Base-by-base conservation (phyloP, 257 asterid genomes). In the Gentiana dahurica region DNA sequence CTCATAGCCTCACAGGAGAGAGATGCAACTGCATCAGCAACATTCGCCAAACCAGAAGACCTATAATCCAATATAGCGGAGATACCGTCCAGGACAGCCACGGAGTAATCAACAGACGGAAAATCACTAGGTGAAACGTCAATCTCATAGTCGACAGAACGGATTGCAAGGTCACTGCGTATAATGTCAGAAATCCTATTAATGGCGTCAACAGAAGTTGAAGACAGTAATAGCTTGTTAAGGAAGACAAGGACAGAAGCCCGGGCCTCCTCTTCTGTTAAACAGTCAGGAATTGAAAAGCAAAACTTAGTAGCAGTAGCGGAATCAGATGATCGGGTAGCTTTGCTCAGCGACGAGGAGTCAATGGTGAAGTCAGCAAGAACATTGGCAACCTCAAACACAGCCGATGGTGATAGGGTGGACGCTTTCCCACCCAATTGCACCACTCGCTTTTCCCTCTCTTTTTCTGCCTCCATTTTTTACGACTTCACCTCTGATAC, bases 1-100 rank as follows among this genome's bases (percentile, higher is more conserved):
- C 78, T 63, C 69, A 92, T 62, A 12, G 94, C 97, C 80, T 92
- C 98, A 12, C 95, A 88, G 7, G 97, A 78, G 48, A 92, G 57
- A n/a, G 97, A 95, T 5, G 94, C 93, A 49, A 82, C 78, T 8
- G 78, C 93, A 44, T 88, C 97, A 36, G 71, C 74, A 13, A 85
- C 36, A 6, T 76, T 44, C 3, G 82, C 63, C 33, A 92, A 54
- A 7, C 70, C 69, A 10, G 81, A 71, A 39, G 72, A 63, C 8
- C 78, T 49, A 62, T 87, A 80, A 59, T 85, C 98, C 35, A 85
- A 65, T 11, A 88, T 53, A 9, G 91, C 85, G 5, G 84, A 77
- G 59, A 92, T 72, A 49, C 91, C 94, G 56, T 64, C 79, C 37
- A 87, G 50, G 0, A 79, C 77, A 2, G 89, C 94, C 15, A 63